Base-by-base conservation (phyloP, 441 rosid species). In the Macaranga tanarius region DNA sequence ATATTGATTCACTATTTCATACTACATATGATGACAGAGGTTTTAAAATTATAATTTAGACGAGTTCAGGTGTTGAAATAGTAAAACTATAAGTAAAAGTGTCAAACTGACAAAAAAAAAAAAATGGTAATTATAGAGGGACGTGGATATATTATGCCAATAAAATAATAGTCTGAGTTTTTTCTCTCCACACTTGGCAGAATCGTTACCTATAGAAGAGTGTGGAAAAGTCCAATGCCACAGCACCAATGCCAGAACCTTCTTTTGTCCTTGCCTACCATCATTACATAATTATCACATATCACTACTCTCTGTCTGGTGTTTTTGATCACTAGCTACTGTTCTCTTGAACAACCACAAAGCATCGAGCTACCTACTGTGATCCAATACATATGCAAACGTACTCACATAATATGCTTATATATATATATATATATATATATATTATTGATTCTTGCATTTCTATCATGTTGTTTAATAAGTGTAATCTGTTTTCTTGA, bases 221-320 rank as follows among this genome's bases (percentile, higher is more conserved):
- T 19, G 16, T 38, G 61, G 61, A 68, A 20, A 40, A 26, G 7
- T 69, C 62, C 40, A 69, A 55, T n/a, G 15, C 2, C 10, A 12
- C 8, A 63, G 44, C 23, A 23, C 69, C 20, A 65, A 16, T 16
- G 13, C 66, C 50, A 50, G 67, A 71, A 28, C 26, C 58, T 71
- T 61, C 74, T 60, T 42, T 5, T 58, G 45, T 5, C 45, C 45
- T 8, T 59, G 4, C 16, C 34, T 9, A 50, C n/a, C 55, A 17
- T 50, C 55, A 16, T 15, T 50, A 17, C 45, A 9, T 25, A 4
- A 5, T 42, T 13, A 25, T 7, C 8, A 55, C 26, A n/a, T 23
- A 10, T 22, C 28, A 56, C 3, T 56, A 10, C 31, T 56, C 26
- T 9, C 8, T 12, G 60, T 6, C 25, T 10, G 12, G 10, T n/a